Evolutionary conservation across 2,329 filamentous ascomycete species (phyloP), one percentile per base, ranked within the genome.

Genomic region (Ophiosphaerella narmari): DNA sequence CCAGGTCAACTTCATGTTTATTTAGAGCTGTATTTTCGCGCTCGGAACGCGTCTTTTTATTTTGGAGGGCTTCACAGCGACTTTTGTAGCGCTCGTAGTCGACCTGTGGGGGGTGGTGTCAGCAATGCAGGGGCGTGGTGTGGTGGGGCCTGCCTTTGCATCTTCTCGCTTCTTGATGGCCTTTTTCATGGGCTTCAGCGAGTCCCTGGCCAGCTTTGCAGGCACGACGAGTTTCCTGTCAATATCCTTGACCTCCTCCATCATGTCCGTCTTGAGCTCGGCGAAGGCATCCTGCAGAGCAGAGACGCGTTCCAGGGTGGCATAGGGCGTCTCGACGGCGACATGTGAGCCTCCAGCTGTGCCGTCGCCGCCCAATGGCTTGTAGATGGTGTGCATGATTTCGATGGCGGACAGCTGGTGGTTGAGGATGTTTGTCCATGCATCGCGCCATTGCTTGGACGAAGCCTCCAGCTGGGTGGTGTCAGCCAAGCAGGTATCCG

Each of bases 111-210:
- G 45, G 9, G 8, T 9, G 21, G 40, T n/a, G 53, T 66, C 26
- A 68, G 58, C 35, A 24, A 23, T 6, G 14, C 11, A 9, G 31
- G 14, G 31, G 9, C 18, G n/a, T 13, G 14, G 18, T 18, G 7
- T 13, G 14, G 12, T 16, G 8, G 31, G 26, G 13, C 66, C 8
- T 52, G 82, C 81, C 75, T 90, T 87, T 74, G 86, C 89, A 63
- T 92, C 89, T 67, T 94, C 89, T 39, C 91, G 80, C 72, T 90
- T 91, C 75, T 93, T 94, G 66, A 95, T 90, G 1, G 86, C 87
- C 75, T 91, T 94, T 65, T 88, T 86, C 68, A 94, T 80, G 2
- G 88, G 86, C 57, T 86, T 83, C 52, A 93, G 79, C 46, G 77
- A 83, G 44, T 87, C 84, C 63, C 85, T 87, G 7, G 88, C 88